A percentile compares a stretch with the other conserved stretches of the same genome.
Evolutionary conservation across 257 asterid species (phyloP).

Genomic region (Jaltomata sinuosa): DNA sequence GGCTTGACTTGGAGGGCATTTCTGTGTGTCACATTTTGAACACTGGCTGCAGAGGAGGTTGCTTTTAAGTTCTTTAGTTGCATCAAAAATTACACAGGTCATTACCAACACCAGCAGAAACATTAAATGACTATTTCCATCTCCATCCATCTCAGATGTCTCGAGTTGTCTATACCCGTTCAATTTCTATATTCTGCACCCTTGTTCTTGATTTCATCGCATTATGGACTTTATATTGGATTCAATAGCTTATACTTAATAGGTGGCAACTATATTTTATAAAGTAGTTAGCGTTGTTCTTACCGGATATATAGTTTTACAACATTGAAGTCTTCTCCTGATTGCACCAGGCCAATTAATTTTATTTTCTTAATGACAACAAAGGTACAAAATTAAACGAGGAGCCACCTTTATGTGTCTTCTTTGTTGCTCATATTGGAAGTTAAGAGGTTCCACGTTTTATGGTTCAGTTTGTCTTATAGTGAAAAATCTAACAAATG

Average conservation of each 20-base stretch:
- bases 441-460: no score
- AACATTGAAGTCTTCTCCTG: not conserved
- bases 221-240: not conserved
- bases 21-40: constrained; percentile 28
- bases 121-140: constrained; percentile 3
- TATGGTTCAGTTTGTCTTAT: no score
- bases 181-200: not conserved
- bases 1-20: constrained; percentile 51
- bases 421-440: no score
- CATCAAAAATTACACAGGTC: constrained; percentile 6
- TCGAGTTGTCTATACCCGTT: not conserved
- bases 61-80: constrained; percentile 21
- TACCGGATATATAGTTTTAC: not conserved
- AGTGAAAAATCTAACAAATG: no score
- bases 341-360: not conserved
- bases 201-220: not conserved
- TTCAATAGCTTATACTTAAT: not conserved
- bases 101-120: constrained; percentile 8
- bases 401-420: no score
- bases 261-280: not conserved
- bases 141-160: constrained; percentile 10
- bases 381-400: not conserved
- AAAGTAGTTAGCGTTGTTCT: not conserved
- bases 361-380: not conserved
- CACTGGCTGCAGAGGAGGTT: constrained; percentile 44